Percentiles rank a stretch among this genome's conserved stretches.
Evolutionary conservation across 2,329 filamentous ascomycete species (phyloP).

Genomic region (Trichothecium roseum): DNA sequence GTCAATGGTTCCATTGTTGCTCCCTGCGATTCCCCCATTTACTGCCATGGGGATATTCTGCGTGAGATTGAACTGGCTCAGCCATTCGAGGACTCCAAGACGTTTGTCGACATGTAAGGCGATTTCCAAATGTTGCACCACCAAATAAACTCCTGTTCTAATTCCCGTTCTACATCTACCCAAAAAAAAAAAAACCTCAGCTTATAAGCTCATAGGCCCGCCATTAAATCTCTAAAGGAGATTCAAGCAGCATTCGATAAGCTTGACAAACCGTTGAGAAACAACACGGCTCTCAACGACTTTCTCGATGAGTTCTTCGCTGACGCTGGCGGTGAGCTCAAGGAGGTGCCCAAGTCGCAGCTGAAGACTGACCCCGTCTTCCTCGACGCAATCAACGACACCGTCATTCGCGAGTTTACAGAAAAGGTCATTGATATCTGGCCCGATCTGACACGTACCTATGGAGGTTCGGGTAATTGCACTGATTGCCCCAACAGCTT

Average conservation of each 20-base stretch:
- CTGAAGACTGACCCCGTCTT: conserved; percentile 48
- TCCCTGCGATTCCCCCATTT: conserved; percentile 57
- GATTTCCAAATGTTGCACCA: too few species aligned
- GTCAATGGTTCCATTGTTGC: conserved; percentile 49
- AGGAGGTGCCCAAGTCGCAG: conserved; percentile 37
- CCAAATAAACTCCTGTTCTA: not conserved
- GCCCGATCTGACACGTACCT: conserved; percentile 55
- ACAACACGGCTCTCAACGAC: conserved; percentile 49
- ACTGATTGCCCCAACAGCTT: conserved; percentile 53
- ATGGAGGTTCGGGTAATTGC: conserved; percentile 42
- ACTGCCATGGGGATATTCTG: conserved; percentile 56
- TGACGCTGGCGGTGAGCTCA: conserved; percentile 51
- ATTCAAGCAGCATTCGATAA: conserved; percentile 51
- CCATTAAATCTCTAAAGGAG: conserved; percentile 45
- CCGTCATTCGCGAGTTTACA: conserved; percentile 49
- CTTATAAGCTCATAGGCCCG: conserved; percentile 41
- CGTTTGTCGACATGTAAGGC: conserved; percentile 57
- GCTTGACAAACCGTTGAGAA: conserved; percentile 48
- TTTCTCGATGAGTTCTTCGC: conserved; percentile 57
- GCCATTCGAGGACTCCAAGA: conserved; percentile 59
- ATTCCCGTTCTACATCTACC: not conserved
- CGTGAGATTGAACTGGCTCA: conserved; percentile 50
- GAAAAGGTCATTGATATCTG: conserved; percentile 58
- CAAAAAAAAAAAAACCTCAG: not conserved
- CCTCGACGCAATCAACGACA: conserved; percentile 44